Percentiles rank a stretch among this genome's conserved stretches.
phyloP scores from a whole-genome alignment of 2,329 filamentous ascomycete genomes.

The Neofusicoccum cordaticola region DNA sequence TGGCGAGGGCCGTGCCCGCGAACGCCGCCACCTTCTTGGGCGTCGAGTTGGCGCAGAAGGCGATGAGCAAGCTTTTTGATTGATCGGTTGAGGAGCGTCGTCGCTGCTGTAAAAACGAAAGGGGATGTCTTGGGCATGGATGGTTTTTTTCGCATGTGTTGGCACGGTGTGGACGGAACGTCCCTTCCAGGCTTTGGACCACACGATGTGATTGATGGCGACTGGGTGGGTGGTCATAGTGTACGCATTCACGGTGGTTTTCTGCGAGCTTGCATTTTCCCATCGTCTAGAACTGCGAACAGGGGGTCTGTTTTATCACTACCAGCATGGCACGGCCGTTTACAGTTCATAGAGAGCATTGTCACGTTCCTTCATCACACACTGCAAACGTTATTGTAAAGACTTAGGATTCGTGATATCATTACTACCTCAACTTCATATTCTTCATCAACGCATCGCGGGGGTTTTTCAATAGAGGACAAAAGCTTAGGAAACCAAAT shows the following conservation, averaged over 20 bases:
- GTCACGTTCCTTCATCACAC: not conserved
- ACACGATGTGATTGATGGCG: too few species aligned
- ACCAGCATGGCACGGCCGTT: not conserved
- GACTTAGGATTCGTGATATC: not conserved
- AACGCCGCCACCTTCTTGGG: slow-evolving; percentile 94
- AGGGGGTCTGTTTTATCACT: too few species aligned
- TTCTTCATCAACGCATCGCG: not conserved
- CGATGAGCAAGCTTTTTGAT: slow-evolving; percentile 72
- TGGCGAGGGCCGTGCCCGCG: slow-evolving; percentile 89
- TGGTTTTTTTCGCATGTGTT: too few species aligned
- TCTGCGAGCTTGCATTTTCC: too few species aligned
- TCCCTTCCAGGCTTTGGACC: too few species aligned
- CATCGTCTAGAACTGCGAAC: too few species aligned
- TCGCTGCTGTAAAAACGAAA: not conserved
- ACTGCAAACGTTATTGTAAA: not conserved
- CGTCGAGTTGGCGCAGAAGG: slow-evolving; percentile 78
- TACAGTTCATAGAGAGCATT: not conserved
- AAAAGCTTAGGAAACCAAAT: not conserved
- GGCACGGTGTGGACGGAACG: too few species aligned
- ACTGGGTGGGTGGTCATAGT: too few species aligned
- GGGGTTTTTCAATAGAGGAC: not conserved
- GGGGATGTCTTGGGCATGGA: too few species aligned
- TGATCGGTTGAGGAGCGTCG: too few species aligned
- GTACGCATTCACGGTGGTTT: not conserved
- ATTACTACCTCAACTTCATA: slow-evolving; percentile 1